Conservation (phyloP, 495 filamentous ascomycete genomes). For the Lepidopterella palustris region DNA sequence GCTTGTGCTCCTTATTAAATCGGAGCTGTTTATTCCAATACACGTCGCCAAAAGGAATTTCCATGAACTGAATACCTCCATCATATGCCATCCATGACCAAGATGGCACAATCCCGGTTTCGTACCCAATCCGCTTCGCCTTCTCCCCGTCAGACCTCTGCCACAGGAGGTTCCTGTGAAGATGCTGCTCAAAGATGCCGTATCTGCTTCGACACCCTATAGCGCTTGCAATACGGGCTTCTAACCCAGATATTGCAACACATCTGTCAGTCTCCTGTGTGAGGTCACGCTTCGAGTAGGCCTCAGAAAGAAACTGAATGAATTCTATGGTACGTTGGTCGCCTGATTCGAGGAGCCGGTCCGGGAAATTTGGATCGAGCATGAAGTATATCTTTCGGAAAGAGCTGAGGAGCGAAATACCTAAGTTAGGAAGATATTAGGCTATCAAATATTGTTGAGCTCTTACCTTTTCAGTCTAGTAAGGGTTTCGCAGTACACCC, state of each 20-base stretch:
- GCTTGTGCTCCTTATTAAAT: background rate
- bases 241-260: constrained; percentile 15
- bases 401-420: background rate
- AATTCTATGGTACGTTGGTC: constrained; percentile 10
- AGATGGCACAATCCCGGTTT: background rate
- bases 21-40: background rate
- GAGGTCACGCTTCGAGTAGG: constrained; percentile 5
- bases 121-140: constrained; percentile 3
- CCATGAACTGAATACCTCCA: constrained; percentile 4
- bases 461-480: background rate
- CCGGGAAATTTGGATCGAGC: constrained; percentile 10
- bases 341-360: constrained; percentile 3
- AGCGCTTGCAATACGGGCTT: constrained; percentile 4
- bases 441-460: background rate
- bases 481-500: background rate
- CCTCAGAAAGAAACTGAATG: constrained; percentile 12
- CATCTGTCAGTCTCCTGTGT: constrained; percentile 7
- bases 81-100: constrained; percentile 6
- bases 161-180: constrained; percentile 9
- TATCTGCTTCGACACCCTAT: constrained; percentile 8
- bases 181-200: constrained; percentile 8
- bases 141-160: constrained; percentile 2
- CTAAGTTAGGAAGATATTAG: background rate
- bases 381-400: background rate
- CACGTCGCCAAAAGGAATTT: background rate